These are phyloP conservation scores for Diplotaxis tenuifolia DNA, from an alignment of 345 rosid species.

Conservation along the genomic window DNA sequence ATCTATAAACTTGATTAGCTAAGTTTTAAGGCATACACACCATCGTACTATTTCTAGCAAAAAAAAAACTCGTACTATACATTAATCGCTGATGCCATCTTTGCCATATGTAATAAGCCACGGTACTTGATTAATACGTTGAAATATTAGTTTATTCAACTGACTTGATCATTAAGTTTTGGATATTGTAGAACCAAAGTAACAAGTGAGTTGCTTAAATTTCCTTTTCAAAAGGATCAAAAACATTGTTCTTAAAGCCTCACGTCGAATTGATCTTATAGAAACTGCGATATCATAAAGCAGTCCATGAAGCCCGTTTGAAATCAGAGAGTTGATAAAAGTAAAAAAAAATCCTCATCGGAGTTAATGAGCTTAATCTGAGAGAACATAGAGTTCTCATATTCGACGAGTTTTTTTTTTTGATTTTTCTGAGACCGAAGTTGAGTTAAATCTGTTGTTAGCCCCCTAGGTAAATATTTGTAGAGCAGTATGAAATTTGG, in stretches of 20 bases:
- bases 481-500: background rate
- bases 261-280: background rate
- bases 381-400: background rate
- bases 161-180: background rate
- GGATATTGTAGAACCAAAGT: background rate
- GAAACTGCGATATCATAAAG: background rate
- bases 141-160: background rate
- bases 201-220: background rate
- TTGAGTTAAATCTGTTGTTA: background rate
- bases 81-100: background rate
- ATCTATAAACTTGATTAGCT: conserved; percentile 16
- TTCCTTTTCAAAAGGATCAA: background rate
- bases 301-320: background rate
- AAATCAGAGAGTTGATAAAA: too few species aligned
- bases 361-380: background rate
- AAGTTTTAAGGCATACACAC: conserved; percentile 2
- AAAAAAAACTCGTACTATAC: background rate
- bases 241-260: background rate
- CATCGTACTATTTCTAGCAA: background rate
- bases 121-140: background rate
- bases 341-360: too few species aligned
- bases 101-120: background rate
- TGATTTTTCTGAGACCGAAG: background rate
- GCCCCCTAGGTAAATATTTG: background rate
- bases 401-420: background rate